Evolutionary conservation across 352 stramenopile species (phyloP).

Genomic region (Phytopythium montanum): DNA sequence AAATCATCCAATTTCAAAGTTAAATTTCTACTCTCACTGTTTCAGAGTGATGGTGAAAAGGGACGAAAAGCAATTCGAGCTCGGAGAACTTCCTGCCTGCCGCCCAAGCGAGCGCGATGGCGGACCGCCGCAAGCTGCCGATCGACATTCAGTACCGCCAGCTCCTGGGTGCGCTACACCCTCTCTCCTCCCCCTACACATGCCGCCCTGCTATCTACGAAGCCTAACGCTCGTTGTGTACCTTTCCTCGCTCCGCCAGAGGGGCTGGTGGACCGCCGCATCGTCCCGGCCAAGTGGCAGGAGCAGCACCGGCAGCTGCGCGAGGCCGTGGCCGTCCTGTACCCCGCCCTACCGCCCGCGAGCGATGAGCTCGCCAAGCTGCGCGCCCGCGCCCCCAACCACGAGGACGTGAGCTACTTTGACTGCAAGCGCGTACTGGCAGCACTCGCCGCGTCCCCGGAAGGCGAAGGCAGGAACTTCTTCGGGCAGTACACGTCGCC

Average conservation of each 20-base stretch:
- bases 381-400: constrained; percentile 33
- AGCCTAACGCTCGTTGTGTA: background rate
- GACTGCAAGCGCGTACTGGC: constrained; percentile 70
- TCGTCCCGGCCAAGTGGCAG: constrained; percentile 68
- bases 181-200: background rate
- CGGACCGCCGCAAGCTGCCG: constrained; percentile 53
- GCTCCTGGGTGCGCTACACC: constrained; percentile 69
- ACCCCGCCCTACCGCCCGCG: constrained; percentile 38
- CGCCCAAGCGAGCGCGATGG: constrained; percentile 24
- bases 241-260: constrained; percentile 22
- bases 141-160: constrained; percentile 84
- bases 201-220: background rate
- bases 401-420: constrained; percentile 70
- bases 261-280: constrained; percentile 62
- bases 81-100: too few species aligned
- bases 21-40: too few species aligned
- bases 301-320: constrained; percentile 64
- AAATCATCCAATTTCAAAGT: too few species aligned
- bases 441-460: constrained; percentile 56
- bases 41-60: too few species aligned
- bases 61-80: too few species aligned
- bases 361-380: constrained; percentile 48
- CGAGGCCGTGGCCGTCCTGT: constrained; percentile 51
- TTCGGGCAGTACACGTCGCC: constrained; percentile 81
- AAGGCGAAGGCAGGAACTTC: constrained; percentile 64